Percentiles rank a stretch among this genome's conserved stretches.
Evolutionary conservation across 108 stramenopile genomes (phyloP).

Genomic region (Cyclotella choctawhatcheeana): DNA sequence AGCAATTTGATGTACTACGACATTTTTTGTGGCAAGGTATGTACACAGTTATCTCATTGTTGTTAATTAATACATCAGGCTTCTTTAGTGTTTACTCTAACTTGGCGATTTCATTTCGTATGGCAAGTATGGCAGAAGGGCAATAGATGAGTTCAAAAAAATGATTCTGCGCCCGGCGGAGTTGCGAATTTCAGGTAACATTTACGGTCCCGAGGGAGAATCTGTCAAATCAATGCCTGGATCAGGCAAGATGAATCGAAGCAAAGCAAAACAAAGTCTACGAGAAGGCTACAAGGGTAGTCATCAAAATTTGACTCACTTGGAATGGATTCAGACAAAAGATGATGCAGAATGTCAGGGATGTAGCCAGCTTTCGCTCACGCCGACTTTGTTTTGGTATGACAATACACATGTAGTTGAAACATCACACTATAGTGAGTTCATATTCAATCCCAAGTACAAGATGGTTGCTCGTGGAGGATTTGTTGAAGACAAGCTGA

Average conservation of each 20-base stretch:
- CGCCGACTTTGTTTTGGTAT: conserved; percentile 90
- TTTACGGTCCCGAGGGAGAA: conserved; percentile 66
- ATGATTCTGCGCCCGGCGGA: conserved; percentile 70
- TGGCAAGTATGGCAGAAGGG: conserved; percentile 73
- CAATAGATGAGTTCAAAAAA: conserved; percentile 53
- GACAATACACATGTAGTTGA: conserved; percentile 85
- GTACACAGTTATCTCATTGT: too few relatives aligned
- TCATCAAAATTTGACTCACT: conserved; percentile 43
- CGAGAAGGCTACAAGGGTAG: conserved; percentile 58
- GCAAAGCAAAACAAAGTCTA: conserved; percentile 46
- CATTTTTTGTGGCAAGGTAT: conserved; percentile 65
- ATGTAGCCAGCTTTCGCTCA: conserved; percentile 69
- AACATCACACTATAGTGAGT: conserved; percentile 84
- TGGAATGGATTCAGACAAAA: conserved; percentile 57
- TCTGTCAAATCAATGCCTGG: conserved; percentile 52
- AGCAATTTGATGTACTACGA: conserved; percentile 80
- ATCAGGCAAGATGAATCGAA: conserved; percentile 39
- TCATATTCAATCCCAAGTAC: conserved; percentile 73
- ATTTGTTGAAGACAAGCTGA: conserved; percentile 87
- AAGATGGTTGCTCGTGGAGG: conserved; percentile 85
- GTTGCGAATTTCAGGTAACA: conserved; percentile 49
- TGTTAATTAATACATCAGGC: too few relatives aligned
- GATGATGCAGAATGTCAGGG: conserved; percentile 6
- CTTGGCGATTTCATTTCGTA: too few relatives aligned
- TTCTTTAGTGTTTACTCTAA: too few relatives aligned